Percentiles rank a stretch among this genome's conserved stretches.
phyloP scores from a whole-genome alignment of 306 rosid species.

The Vicia faba region DNA sequence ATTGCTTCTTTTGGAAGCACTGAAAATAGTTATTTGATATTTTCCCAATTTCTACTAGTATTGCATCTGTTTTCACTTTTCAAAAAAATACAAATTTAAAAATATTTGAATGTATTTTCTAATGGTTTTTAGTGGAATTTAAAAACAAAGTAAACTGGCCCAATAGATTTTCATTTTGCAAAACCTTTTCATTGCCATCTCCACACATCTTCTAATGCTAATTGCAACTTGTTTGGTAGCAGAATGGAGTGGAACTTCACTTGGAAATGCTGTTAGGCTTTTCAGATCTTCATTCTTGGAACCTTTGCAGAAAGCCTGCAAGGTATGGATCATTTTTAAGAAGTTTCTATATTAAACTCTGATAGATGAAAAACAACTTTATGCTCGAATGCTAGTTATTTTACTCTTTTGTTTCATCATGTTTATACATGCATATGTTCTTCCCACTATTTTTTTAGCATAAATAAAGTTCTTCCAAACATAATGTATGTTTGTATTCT shows the following conservation, averaged over 20 bases:
- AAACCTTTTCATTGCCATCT: neutral
- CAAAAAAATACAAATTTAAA: neutral
- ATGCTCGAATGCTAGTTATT: neutral
- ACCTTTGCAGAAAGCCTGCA: slow-evolving; percentile 72
- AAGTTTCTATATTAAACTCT: neutral
- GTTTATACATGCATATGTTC: neutral
- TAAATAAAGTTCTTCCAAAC: too few relatives aligned
- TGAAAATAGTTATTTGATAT: neutral
- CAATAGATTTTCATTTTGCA: neutral
- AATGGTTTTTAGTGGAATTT: neutral
- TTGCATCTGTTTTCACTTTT: neutral
- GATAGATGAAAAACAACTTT: neutral
- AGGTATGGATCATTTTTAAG: slow-evolving; percentile 47
- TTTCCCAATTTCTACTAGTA: neutral
- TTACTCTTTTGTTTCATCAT: slow-evolving; percentile 15
- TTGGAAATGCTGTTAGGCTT: slow-evolving; percentile 62
- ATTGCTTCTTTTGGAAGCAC: neutral
- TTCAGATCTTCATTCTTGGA: slow-evolving; percentile 77
- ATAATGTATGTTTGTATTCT: neutral
- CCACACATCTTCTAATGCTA: slow-evolving; percentile 9
- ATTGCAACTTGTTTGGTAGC: slow-evolving; percentile 38
- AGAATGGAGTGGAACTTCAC: slow-evolving; percentile 60
- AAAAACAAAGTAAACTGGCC: neutral
- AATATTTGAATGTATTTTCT: neutral
- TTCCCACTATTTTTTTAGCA: neutral